phyloP scores from a whole-genome alignment of 1,284 basidiomycete species.

The Moesziomyces antarcticus region DNA sequence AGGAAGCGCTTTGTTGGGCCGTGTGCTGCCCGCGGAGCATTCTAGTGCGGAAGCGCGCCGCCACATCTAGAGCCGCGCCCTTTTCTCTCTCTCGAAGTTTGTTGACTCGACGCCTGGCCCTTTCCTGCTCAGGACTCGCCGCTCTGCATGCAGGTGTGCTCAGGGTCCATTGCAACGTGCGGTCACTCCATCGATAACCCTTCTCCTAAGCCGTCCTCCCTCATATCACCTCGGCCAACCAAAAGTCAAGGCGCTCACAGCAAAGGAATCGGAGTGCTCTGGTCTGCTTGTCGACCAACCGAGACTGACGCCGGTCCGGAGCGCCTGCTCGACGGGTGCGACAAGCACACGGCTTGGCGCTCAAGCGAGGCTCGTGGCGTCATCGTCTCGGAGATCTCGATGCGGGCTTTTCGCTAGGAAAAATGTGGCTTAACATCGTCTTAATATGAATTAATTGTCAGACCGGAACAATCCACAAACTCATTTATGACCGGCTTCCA shows the following conservation, averaged over 20 bases:
- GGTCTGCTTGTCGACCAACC: no score
- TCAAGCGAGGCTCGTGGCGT: slow-evolving; percentile 38
- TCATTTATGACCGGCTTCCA: background rate
- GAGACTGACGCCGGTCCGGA: background rate
- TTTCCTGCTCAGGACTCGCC: background rate
- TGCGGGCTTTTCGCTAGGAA: background rate
- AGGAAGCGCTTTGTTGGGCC: no score
- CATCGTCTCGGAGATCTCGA: slow-evolving; percentile 2
- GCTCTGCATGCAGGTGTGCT: background rate
- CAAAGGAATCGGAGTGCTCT: no score
- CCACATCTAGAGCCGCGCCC: background rate
- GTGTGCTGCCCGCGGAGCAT: background rate
- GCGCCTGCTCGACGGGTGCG: background rate
- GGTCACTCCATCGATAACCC: background rate
- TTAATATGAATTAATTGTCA: background rate
- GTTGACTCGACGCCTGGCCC: no score
- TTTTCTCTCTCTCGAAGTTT: no score
- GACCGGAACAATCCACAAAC: background rate
- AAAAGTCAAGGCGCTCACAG: no score
- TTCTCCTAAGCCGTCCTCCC: background rate
- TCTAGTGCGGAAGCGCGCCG: background rate
- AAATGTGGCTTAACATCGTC: no score
- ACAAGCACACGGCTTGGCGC: slow-evolving; percentile 4
- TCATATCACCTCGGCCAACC: no score
- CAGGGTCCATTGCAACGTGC: background rate